Conservation (phyloP, 192 early-diverging fungal genomes). For the Backusella tuberculispora region DNA sequence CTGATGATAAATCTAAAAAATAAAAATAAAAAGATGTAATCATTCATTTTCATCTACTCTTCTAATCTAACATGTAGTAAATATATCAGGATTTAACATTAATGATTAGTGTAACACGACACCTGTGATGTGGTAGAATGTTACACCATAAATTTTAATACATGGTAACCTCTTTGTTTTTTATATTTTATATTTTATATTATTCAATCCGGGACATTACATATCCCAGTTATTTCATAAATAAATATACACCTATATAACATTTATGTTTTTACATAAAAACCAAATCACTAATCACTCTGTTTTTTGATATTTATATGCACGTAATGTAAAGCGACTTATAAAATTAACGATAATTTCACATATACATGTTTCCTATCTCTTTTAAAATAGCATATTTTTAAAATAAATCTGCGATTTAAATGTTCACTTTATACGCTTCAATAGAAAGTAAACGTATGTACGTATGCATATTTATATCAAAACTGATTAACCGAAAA, state of each 20-base stretch:
- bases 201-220: background rate
- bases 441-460: background rate
- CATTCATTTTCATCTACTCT: background rate
- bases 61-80: background rate
- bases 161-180: background rate
- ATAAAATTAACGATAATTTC: background rate
- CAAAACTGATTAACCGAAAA: background rate
- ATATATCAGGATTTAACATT: background rate
- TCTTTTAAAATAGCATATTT: conserved; percentile 1
- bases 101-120: background rate
- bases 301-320: no score
- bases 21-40: no score
- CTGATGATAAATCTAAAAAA: no score
- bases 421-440: background rate
- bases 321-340: background rate
- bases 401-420: conserved; percentile 10
- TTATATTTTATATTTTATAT: background rate
- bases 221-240: background rate
- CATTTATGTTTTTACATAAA: background rate
- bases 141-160: background rate
- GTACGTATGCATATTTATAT: background rate
- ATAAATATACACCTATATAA: background rate
- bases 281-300: no score
- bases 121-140: background rate
- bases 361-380: background rate